phyloP scores from a whole-genome alignment of 1,284 basidiomycete genomes.

The Macrocybe sp. region DNA sequence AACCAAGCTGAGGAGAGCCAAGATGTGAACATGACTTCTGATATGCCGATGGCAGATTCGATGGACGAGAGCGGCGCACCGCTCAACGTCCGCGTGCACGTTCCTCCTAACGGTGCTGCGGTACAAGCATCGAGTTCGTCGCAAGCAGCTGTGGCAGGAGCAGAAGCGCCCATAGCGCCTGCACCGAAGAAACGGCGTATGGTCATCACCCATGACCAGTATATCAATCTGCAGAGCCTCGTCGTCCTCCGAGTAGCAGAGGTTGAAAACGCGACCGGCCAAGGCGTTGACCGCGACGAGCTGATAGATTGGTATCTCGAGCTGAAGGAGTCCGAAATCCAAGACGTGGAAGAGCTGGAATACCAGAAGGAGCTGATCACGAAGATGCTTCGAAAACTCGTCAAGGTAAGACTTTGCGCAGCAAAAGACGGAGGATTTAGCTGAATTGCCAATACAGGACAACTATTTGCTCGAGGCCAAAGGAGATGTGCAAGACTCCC shows the following conservation, averaged over 20 bases:
- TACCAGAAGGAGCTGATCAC: constrained; percentile 87
- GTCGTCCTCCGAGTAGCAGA: constrained; percentile 82
- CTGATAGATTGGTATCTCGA: constrained; percentile 98
- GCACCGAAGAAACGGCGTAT: constrained; percentile 67
- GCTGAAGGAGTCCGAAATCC: constrained; percentile 78
- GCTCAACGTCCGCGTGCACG: constrained; percentile 28
- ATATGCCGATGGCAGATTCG: constrained; percentile 53
- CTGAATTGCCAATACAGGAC: constrained; percentile 47
- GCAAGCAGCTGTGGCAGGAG: constrained; percentile 27
- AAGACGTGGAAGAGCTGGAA: constrained; percentile 87
- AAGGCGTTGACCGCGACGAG: constrained; percentile 83
- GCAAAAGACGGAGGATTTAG: constrained; percentile 3
- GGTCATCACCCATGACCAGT: constrained; percentile 94
- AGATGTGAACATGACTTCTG: constrained; percentile 63
- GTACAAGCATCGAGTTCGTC: constrained; percentile 34
- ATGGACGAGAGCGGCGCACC: constrained; percentile 52
- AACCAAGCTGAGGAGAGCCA: constrained; percentile 48
- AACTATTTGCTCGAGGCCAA: constrained; percentile 80
- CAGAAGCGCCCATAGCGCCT: constrained; percentile 27
- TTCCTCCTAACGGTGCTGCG: constrained; percentile 24
- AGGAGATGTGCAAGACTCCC: constrained; percentile 77
- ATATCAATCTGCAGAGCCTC: constrained; percentile 86
- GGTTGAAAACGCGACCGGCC: constrained; percentile 72
- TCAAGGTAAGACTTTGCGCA: constrained; percentile 60
- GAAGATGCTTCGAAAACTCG: constrained; percentile 86